Base-by-base conservation (phyloP, 2,329 filamentous ascomycete species). In the Westerdykella ornata region DNA sequence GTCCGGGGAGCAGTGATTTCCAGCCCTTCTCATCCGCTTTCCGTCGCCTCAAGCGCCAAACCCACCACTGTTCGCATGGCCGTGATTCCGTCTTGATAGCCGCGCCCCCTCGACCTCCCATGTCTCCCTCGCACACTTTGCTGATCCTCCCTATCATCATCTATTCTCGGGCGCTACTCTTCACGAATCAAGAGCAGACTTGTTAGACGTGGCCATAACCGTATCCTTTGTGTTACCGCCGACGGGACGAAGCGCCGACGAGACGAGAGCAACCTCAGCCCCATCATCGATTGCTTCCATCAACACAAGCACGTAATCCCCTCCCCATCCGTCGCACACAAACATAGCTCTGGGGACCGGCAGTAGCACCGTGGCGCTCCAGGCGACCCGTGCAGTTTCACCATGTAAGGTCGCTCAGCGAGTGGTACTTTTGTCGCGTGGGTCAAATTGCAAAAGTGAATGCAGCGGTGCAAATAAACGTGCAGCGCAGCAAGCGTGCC, bases 391-490 rank as follows among this genome's bases (percentile, higher is more conserved):
- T 15, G n/a, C 30, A 15, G n/a, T 33, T 33, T 14, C 13, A 36
- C n/a, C 34, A 18, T 36, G 38, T 40, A 22, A 41, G 31, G 32
- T 45, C 48, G 45, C 46, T 43, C 47, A 41, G 40, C 44, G 44
- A 53, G 60, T 64, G 44, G 48, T 47, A 65, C 60, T 43, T 41
- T 48, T 41, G 45, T 53, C 62, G 59, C 62, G 62, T 65, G 62
- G 58, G 45, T 51, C 39, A 51, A 36, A 53, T 51, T 53, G 48
- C 52, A 49, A 33, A 15, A 33, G 45, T 45, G 46, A 48, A 58
- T 63, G 60, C 62, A 61, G 53, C 60, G 53, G 56, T 60, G 54
- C 52, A 62, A 64, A 63, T 65, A 65, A 65, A 63, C 56, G 60
- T 64, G 62, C 61, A 65, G 61, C 50, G 61, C 62, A 65, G 52